Base-by-base conservation (phyloP, 2,329 filamentous ascomycete genomes). In the Aspergillus tamarii region DNA sequence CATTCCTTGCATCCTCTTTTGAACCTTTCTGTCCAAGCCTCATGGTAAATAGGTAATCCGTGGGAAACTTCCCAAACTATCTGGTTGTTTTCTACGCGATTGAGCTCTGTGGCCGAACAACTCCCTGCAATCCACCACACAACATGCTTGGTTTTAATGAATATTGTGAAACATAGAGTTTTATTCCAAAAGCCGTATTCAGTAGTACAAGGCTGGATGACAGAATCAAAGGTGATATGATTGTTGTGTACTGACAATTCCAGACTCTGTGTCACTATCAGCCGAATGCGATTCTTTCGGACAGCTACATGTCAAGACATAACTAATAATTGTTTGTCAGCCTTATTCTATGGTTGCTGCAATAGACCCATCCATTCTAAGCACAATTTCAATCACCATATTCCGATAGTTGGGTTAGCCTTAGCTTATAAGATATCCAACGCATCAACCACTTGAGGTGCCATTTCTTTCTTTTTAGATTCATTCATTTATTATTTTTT, bases 381-480 rank as follows among this genome's bases (percentile, higher is more conserved):
- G 3, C 39, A n/a, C 16, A 10, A 9, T n/a, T n/a, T 10, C 16
- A 19, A 41, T 10, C 39, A 9, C 2, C 8, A 19, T 9, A 9
- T 3, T n/a, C 16, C 0, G 1, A 7, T 7, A n/a, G 16, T n/a
- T 0, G 16, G 16, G 8, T 3, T 10, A n/a, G 39, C 39, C 2
- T 41, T 41, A 41, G 8, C 2, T 19, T n/a, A 41, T 41, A 19
- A 41, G 39, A 1, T n/a, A 41, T 19, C 16, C 7, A 41, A 41
- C 39, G 3, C 2, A 41, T 4, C 39, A 41, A n/a, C 39, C 8
- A n/a, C 3, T n/a, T 9, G 8, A 8, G 16, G 16, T n/a, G n/a
- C 5, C 12, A 36, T 16, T 36, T 6, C 34, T 36, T 16, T 14
- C 11, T 16, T 14, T 26, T 26, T 26, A 26, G 34, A 14, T 36